Conservation (phyloP, 371 early-diverging fungal genomes). For the Dichotomocladium elegans region DNA sequence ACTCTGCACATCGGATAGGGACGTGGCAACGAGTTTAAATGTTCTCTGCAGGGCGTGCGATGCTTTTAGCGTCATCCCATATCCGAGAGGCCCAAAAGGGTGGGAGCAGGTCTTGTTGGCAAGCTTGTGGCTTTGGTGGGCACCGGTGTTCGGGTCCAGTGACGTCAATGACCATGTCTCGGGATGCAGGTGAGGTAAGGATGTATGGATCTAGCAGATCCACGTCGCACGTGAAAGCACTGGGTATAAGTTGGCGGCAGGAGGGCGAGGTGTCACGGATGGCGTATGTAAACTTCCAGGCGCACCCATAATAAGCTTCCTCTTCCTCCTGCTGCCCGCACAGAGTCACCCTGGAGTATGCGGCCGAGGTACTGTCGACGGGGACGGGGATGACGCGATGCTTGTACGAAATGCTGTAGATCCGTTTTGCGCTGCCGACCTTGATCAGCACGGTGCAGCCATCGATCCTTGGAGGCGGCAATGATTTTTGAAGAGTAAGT, state of each 20-base stretch:
- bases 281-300: constrained; percentile 11
- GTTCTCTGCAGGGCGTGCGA: neutral
- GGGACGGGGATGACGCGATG: constrained; percentile 6
- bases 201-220: constrained; percentile 16
- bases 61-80: neutral
- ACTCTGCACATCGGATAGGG: too few species aligned
- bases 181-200: constrained; percentile 4
- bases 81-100: neutral
- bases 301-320: neutral
- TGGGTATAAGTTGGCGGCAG: constrained; percentile 1
- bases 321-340: neutral
- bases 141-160: neutral
- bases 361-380: neutral
- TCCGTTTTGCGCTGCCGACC: constrained; percentile 7
- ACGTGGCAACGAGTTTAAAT: neutral
- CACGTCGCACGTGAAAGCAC: constrained; percentile 11
- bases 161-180: constrained; percentile 3
- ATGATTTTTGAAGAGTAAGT: constrained; percentile 5
- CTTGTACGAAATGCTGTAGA: constrained; percentile 21
- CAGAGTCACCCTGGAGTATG: neutral
- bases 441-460: constrained; percentile 15
- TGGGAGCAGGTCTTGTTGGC: neutral
- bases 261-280: neutral
- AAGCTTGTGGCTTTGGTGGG: neutral
- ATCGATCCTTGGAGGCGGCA: constrained; percentile 15